phyloP scores from a whole-genome alignment of 768 basidiomycete genomes.

The Filobasidium wieringae region DNA sequence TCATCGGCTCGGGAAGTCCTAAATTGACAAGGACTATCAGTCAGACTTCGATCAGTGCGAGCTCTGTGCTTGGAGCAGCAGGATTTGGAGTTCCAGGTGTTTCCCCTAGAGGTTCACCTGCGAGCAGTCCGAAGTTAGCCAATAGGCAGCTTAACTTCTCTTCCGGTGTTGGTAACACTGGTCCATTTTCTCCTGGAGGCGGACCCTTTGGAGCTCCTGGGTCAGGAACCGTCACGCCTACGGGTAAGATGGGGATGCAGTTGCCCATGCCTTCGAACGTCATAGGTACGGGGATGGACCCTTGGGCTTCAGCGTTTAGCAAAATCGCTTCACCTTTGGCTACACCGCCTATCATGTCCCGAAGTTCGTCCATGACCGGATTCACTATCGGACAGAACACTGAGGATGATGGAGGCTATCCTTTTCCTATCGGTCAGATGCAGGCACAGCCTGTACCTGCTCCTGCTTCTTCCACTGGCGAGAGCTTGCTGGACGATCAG shows the following conservation, averaged over 20 bases:
- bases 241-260: not conserved
- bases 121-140: not conserved
- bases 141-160: not conserved
- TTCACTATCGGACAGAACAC: not conserved
- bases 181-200: not conserved
- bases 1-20: conserved; percentile 13
- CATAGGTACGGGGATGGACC: conserved; percentile 1
- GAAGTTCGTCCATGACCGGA: conserved; percentile 16
- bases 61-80: conserved; percentile 42
- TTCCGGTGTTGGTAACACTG: not conserved
- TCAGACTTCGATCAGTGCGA: conserved; percentile 63
- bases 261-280: not conserved
- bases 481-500: conserved; percentile 12
- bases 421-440: not conserved
- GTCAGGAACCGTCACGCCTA: not conserved
- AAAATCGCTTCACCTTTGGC: conserved; percentile 32
- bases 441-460: not conserved
- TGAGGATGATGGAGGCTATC: not conserved
- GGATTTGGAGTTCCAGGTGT: not conserved
- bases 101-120: not conserved
- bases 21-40: conserved; percentile 42
- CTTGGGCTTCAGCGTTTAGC: conserved; percentile 8
- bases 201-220: not conserved
- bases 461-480: not conserved
- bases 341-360: conserved; percentile 21